These are phyloP conservation scores for Ogataea trehalophila DNA, from an alignment of 805 yeast species.

Conservation along the genomic window DNA sequence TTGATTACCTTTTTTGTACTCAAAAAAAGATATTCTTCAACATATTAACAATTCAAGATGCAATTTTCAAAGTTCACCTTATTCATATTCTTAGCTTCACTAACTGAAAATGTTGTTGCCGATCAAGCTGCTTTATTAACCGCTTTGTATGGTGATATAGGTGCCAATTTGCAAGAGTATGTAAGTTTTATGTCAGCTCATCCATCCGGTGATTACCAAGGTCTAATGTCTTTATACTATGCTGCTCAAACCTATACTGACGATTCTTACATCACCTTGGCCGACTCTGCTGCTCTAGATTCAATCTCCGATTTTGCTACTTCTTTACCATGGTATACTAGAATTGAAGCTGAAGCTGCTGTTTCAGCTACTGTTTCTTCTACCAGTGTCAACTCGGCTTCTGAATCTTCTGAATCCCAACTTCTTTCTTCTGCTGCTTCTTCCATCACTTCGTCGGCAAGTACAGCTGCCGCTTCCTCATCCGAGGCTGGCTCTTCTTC, in stretches of 20 bases:
- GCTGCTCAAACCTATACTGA: slow-evolving; percentile 37
- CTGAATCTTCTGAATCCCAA: slow-evolving; percentile 1
- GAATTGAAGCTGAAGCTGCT: slow-evolving; percentile 21
- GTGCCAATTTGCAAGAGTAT: slow-evolving; percentile 30
- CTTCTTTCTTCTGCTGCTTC: background rate
- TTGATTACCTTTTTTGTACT: too few relatives aligned
- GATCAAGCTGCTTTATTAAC: slow-evolving; percentile 26
- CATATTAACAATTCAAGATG: slow-evolving; percentile 12
- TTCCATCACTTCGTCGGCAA: background rate
- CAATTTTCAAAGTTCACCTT: slow-evolving; percentile 16
- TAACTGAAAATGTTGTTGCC: slow-evolving; percentile 16
- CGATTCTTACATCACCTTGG: slow-evolving; percentile 40
- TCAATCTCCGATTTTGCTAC: slow-evolving; percentile 26
- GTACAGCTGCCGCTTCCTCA: slow-evolving; percentile 2
- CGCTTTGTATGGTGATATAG: slow-evolving; percentile 35
- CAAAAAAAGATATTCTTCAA: too few relatives aligned
- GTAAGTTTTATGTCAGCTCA: slow-evolving; percentile 30
- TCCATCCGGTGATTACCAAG: slow-evolving; percentile 23
- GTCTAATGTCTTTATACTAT: slow-evolving; percentile 29
- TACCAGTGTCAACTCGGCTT: slow-evolving; percentile 7
- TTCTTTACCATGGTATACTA: slow-evolving; percentile 32
- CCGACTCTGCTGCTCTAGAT: slow-evolving; percentile 15
- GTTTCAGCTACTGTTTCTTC: slow-evolving; percentile 13
- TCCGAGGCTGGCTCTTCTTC: slow-evolving; percentile 6
- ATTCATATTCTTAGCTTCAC: slow-evolving; percentile 18